Evolutionary conservation across 257 asterid species (phyloP).

Genomic region (Solanum commersonii): DNA sequence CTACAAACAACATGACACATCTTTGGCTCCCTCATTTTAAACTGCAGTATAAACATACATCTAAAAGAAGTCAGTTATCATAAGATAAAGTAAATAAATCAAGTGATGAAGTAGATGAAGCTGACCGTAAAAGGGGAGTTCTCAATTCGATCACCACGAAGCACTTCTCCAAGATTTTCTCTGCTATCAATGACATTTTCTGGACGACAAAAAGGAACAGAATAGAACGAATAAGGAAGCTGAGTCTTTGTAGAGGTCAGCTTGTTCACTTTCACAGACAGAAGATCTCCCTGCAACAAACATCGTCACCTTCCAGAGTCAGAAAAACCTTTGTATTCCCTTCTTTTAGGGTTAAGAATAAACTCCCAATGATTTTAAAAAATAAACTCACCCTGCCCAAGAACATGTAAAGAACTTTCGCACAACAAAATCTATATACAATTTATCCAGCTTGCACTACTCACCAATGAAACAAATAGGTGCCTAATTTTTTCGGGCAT

Average conservation of each 20-base stretch:
- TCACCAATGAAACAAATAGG: neutral
- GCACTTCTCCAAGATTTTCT: conserved; percentile 75
- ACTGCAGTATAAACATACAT: conserved; percentile 26
- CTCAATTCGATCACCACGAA: conserved; percentile 80
- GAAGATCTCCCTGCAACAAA: conserved; percentile 43
- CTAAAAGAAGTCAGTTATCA: conserved; percentile 2
- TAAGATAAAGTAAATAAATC: neutral
- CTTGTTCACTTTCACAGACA: conserved; percentile 69
- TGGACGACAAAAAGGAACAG: conserved; percentile 55
- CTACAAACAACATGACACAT: conserved; percentile 53
- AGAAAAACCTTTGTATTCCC: neutral
- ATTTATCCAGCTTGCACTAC: neutral
- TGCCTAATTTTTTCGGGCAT: neutral
- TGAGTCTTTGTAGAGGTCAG: conserved; percentile 69
- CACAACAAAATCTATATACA: neutral
- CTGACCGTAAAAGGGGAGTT: conserved; percentile 61
- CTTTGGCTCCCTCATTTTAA: conserved; percentile 75
- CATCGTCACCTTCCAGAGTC: neutral
- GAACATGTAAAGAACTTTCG: neutral
- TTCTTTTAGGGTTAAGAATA: neutral
- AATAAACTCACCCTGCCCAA: neutral
- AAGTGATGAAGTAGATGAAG: neutral
- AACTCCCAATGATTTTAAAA: neutral
- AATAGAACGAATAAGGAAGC: conserved; percentile 64
- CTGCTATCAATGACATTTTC: conserved; percentile 54